These are phyloP conservation scores for Cladorrhinum sp. DNA, from an alignment of 2,329 filamentous ascomycete species.

Conservation along the genomic window DNA sequence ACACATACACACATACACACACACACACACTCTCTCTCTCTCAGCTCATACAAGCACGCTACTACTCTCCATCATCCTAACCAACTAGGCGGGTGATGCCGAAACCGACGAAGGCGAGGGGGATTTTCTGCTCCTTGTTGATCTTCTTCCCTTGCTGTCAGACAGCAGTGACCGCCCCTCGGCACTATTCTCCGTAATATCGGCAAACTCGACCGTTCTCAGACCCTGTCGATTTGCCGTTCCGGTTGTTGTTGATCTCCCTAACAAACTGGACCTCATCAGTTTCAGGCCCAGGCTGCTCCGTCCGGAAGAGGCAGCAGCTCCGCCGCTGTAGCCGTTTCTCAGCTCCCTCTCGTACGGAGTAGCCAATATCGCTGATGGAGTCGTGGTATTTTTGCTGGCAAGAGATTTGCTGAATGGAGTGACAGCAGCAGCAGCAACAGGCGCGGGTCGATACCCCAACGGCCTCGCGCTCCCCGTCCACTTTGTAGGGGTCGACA, in stretches of 20 bases:
- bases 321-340: slow-evolving; percentile 14
- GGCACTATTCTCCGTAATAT: slow-evolving; percentile 25
- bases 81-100: neutral
- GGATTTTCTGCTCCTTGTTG: neutral
- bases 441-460: slow-evolving; percentile 12
- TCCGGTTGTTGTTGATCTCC: neutral
- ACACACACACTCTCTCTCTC: no score
- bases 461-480: slow-evolving; percentile 17
- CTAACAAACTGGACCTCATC: slow-evolving; percentile 1
- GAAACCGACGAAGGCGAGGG: neutral
- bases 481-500: slow-evolving; percentile 28
- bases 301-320: neutral
- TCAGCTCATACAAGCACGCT: no score
- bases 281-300: neutral
- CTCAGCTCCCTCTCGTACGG: slow-evolving; percentile 27
- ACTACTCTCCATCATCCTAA: neutral
- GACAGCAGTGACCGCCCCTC: slow-evolving; percentile 6
- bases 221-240: neutral
- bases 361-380: slow-evolving; percentile 26
- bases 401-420: slow-evolving; percentile 11
- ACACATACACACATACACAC: no score
- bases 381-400: slow-evolving; percentile 24
- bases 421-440: neutral
- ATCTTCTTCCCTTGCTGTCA: neutral
- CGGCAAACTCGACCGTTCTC: slow-evolving; percentile 22